Base-by-base conservation (phyloP, 1,284 basidiomycete genomes). In the Boletus smithii region DNA sequence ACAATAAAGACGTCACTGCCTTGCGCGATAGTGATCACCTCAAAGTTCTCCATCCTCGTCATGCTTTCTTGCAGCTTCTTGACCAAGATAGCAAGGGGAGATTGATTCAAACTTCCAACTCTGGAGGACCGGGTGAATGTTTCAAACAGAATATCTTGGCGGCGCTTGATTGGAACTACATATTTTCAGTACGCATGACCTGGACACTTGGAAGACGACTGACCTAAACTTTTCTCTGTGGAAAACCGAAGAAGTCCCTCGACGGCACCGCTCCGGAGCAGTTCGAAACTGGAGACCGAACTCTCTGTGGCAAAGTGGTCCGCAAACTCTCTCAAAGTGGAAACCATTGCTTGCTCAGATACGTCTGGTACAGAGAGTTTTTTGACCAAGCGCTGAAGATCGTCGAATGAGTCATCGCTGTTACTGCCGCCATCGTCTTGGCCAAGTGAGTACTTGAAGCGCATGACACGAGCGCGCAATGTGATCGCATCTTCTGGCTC, bases 61-160 rank as follows among this genome's bases (percentile, higher is more conserved):
- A 97, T 70, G 60, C 87, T 90, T 69, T 97, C 95, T 66, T 97
- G 95, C 35, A 97, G 67, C 53, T 95, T 92, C 76, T 95, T 97
- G 46, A 97, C 91, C 29, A 97, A 79, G n/a, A 85, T 76, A 2
- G 81, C 69, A 33, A 95, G 80, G 0, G 93, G 84, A 0, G 83
- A 82, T 57, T 81, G 81, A 3, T 65, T 65, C 36, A 65, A 60
- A 42, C 48, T 67, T 11, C 70, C 56, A 3, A 69, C 69, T 51
- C 77, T 78, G 13, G 73, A 66, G 48, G 73, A 73, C 20, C 79
- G 76, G 16, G 81, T 77, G 59, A 95, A 87, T 4, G 83, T 80
- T 44, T 91, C 84, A 52, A 88, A 76, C 22, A 95, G 66, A 26
- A 93, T 71, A 38, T 86, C 82, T 53, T 87, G 83, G 14, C 91